phyloP scores from a whole-genome alignment of 495 filamentous ascomycete species.

The Hyaloscypha hepaticicola region DNA sequence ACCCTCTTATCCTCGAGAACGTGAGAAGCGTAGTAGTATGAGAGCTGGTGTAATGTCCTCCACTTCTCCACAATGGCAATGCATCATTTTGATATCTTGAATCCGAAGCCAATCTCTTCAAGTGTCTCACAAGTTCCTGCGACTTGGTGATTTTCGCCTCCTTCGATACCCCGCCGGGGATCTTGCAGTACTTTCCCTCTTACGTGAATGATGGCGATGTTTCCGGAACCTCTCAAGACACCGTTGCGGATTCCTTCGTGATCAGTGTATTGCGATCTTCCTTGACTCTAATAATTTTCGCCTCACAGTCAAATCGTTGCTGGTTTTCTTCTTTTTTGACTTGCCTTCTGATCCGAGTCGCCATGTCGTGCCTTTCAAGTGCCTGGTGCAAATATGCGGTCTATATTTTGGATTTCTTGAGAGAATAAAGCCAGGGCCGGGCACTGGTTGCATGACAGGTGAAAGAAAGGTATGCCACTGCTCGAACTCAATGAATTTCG shows the following conservation, averaged over 20 bases:
- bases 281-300: slow-evolving; percentile 28
- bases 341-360: slow-evolving; percentile 26
- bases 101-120: slow-evolving; percentile 33
- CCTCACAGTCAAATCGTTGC: background rate
- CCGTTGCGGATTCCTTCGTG: slow-evolving; percentile 27
- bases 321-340: slow-evolving; percentile 26
- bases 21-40: slow-evolving; percentile 30
- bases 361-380: no score
- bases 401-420: no score
- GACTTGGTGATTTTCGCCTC: slow-evolving; percentile 24
- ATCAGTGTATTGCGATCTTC: slow-evolving; percentile 22
- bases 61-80: slow-evolving; percentile 32
- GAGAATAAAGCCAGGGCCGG: no score
- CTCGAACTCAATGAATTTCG: slow-evolving; percentile 1
- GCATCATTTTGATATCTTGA: slow-evolving; percentile 21
- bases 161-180: slow-evolving; percentile 32
- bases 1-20: slow-evolving; percentile 26
- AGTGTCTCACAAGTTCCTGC: slow-evolving; percentile 27
- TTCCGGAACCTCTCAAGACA: slow-evolving; percentile 16
- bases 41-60: slow-evolving; percentile 31
- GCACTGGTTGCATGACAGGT: no score
- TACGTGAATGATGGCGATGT: slow-evolving; percentile 30
- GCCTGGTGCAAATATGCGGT: no score
- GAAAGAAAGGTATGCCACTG: no score
- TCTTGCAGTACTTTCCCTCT: slow-evolving; percentile 31